Percentiles rank a stretch among this genome's conserved stretches.
Conservation (phyloP, 2,329 filamentous ascomycete species). For the Ascochyta clinopodiicola region DNA sequence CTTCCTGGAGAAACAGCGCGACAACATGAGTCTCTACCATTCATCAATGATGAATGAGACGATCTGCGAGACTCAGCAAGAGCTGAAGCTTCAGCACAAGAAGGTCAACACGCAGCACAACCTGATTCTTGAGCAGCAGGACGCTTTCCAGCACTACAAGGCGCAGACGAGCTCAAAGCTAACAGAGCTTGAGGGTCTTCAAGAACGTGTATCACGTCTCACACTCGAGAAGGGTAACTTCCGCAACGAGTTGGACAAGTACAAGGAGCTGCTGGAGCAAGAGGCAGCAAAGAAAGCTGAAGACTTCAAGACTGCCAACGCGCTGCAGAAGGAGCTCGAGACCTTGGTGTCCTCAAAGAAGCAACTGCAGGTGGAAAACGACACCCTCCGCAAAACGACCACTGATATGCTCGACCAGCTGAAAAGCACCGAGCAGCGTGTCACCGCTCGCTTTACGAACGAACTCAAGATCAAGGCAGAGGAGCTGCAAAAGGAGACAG, state of each 20-base stretch:
- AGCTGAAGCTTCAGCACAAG: slow-evolving; percentile 37
- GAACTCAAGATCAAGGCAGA: slow-evolving; percentile 27
- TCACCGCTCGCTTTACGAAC: slow-evolving; percentile 21
- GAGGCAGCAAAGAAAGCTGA: slow-evolving; percentile 15
- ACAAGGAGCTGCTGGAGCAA: slow-evolving; percentile 22
- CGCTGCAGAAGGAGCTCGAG: slow-evolving; percentile 25
- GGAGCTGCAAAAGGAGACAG: slow-evolving; percentile 25
- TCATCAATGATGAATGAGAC: slow-evolving; percentile 32
- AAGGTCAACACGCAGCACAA: slow-evolving; percentile 37
- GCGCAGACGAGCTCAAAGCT: slow-evolving; percentile 25
- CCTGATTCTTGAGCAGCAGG: slow-evolving; percentile 38
- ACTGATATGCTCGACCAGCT: slow-evolving; percentile 25
- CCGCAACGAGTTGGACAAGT: slow-evolving; percentile 32
- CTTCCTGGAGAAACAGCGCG: slow-evolving; percentile 39
- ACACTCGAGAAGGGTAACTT: slow-evolving; percentile 40
- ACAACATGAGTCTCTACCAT: slow-evolving; percentile 36
- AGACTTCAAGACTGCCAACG: slow-evolving; percentile 12
- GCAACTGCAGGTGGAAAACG: slow-evolving; percentile 22
- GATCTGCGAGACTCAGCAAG: slow-evolving; percentile 29
- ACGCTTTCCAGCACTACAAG: slow-evolving; percentile 36
- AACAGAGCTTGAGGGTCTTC: slow-evolving; percentile 27
- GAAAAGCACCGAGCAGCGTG: slow-evolving; percentile 20
- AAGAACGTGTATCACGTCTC: slow-evolving; percentile 36
- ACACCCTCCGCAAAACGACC: slow-evolving; percentile 22
- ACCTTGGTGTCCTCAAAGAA: slow-evolving; percentile 24